A percentile compares a stretch with the other conserved stretches of the same genome.
phyloP scores from a whole-genome alignment of 164 flowering plant species.

The Liriodendron chinense region DNA sequence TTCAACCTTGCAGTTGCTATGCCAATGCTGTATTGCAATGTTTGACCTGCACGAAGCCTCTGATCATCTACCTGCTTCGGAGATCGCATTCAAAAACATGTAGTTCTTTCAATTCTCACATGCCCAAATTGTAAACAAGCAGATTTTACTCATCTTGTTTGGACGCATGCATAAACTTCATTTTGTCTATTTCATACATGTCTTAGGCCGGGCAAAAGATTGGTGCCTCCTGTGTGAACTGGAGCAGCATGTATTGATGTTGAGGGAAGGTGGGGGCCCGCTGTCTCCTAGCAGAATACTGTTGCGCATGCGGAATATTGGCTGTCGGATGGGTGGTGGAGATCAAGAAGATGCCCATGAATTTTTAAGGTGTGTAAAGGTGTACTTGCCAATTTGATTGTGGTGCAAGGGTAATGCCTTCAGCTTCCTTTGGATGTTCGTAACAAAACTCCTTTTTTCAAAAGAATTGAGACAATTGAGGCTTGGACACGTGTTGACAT shows the following conservation, averaged over 20 bases:
- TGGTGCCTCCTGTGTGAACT: slow-evolving; percentile 94
- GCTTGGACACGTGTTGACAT: too few relatives aligned
- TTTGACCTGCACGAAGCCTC: slow-evolving; percentile 80
- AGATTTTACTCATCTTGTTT: neutral
- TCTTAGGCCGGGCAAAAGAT: slow-evolving; percentile 50
- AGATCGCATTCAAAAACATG: slow-evolving; percentile 73
- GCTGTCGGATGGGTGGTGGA: slow-evolving; percentile 75
- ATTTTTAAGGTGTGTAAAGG: slow-evolving; percentile 59
- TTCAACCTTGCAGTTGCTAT: slow-evolving; percentile 65
- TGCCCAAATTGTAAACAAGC: neutral
- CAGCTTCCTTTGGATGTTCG: too few relatives aligned
- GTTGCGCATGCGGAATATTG: slow-evolving; percentile 49
- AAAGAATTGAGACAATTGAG: too few relatives aligned
- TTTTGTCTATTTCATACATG: neutral
- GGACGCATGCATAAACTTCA: neutral
- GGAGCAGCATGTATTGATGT: slow-evolving; percentile 58
- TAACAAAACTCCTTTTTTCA: too few relatives aligned
- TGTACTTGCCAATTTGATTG: neutral
- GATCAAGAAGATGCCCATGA: slow-evolving; percentile 98
- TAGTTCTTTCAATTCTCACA: slow-evolving; percentile 21
- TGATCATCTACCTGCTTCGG: slow-evolving; percentile 56
- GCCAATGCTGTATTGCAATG: slow-evolving; percentile 94
- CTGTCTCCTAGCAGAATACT: slow-evolving; percentile 66
- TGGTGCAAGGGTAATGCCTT: neutral
- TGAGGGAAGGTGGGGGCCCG: slow-evolving; percentile 59